These are phyloP conservation scores for Lactarius vividus DNA, from an alignment of 768 basidiomycete species.

Conservation along the genomic window DNA sequence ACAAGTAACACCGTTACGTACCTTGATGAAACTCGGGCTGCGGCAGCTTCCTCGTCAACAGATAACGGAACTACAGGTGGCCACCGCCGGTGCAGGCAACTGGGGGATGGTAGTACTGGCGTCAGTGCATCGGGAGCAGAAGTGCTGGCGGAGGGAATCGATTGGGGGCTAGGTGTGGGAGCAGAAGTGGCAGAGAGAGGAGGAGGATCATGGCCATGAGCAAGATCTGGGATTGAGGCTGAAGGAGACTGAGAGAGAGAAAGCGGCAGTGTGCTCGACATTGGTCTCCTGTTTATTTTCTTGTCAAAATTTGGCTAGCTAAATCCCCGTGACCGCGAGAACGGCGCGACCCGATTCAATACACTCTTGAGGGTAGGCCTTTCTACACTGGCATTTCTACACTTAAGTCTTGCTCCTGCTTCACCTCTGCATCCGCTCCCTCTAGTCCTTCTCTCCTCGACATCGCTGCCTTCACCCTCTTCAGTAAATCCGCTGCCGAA, in stretches of 20 bases:
- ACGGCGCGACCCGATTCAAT: not conserved
- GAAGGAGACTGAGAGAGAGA: constrained; percentile 21
- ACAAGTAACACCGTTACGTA: constrained; percentile 7
- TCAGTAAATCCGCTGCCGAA: constrained; percentile 24
- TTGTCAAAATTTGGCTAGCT: constrained; percentile 31
- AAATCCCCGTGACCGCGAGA: constrained; percentile 34
- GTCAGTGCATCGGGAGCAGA: constrained; percentile 12
- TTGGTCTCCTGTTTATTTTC: constrained; percentile 32
- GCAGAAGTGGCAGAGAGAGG: not conserved
- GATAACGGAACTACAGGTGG: constrained; percentile 16
- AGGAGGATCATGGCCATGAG: not conserved
- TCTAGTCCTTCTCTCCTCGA: constrained; percentile 16
- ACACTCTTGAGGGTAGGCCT: constrained; percentile 30
- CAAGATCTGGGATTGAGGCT: constrained; percentile 10
- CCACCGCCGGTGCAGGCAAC: constrained; percentile 13
- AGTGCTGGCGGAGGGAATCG: constrained; percentile 18
- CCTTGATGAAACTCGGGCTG: constrained; percentile 24
- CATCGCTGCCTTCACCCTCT: constrained; percentile 26
- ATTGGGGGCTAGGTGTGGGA: not conserved
- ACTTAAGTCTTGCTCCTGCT: constrained; percentile 9
- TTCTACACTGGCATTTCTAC: constrained; percentile 18
- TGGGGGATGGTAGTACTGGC: not conserved
- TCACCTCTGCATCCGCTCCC: constrained; percentile 5
- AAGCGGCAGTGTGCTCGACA: constrained; percentile 21
- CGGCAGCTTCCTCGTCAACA: constrained; percentile 22